These are phyloP conservation scores for Phytopythium litorale DNA, from an alignment of 352 stramenopile species.

Conservation along the genomic window DNA sequence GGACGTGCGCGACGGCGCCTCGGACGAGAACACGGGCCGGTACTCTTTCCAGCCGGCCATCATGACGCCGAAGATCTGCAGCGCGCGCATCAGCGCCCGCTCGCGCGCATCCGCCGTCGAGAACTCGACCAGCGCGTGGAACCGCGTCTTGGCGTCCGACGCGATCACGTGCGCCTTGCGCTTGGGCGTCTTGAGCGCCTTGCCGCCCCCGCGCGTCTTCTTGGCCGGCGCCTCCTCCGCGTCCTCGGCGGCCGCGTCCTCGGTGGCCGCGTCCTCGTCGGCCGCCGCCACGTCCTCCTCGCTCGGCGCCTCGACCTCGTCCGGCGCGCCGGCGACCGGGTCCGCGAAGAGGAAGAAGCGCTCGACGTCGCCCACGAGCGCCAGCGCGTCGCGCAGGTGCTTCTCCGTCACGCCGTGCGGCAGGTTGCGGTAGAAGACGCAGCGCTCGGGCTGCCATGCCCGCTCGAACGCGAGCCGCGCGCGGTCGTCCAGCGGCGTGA, in stretches of 20 bases:
- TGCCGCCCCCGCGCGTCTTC: constrained; percentile 21
- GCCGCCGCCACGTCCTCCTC: constrained; percentile 17
- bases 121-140: constrained; percentile 80
- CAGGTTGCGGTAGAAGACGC: constrained; percentile 82
- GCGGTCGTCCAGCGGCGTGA: constrained; percentile 39
- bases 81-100: constrained; percentile 61
- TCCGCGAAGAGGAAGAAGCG: constrained; percentile 68
- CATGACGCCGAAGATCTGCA: constrained; percentile 89
- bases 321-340: constrained; percentile 50
- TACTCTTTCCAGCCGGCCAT: constrained; percentile 83
- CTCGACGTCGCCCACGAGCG: constrained; percentile 63
- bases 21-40: constrained; percentile 69
- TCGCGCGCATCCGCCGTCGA: constrained; percentile 35
- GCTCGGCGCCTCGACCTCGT: constrained; percentile 22
- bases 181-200: constrained; percentile 37
- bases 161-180: constrained; percentile 71
- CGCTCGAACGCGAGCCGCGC: constrained; percentile 33
- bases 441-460: constrained; percentile 46
- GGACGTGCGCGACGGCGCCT: constrained; percentile 36
- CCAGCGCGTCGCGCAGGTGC: constrained; percentile 59
- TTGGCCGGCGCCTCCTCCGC: constrained; percentile 21
- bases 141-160: constrained; percentile 64
- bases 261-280: constrained; percentile 10
- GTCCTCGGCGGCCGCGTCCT: constrained; percentile 12
- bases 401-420: constrained; percentile 59